Evolutionary conservation across 257 asterid genomes (phyloP).

Genomic region (Striga asiatica): DNA sequence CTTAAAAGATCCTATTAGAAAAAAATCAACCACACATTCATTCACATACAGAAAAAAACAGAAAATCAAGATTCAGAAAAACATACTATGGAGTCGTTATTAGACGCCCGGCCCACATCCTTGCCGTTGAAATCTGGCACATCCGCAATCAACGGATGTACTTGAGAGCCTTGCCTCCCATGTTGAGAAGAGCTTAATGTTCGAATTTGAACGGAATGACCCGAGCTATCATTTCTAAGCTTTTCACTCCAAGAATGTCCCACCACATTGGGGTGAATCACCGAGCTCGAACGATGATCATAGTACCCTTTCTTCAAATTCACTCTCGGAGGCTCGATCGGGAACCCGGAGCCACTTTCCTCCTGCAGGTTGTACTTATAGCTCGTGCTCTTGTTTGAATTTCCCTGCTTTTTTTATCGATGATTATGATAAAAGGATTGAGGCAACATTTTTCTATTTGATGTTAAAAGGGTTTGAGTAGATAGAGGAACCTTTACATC

Average conservation of each 20-base stretch:
- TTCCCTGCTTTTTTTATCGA: conserved; percentile 22
- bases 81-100: conserved; percentile 29
- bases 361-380: conserved; percentile 35
- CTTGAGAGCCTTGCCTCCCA: conserved; percentile 27
- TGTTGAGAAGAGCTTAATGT: conserved; percentile 17
- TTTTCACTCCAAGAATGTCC: conserved; percentile 33
- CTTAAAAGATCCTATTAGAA: no score
- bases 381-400: conserved; percentile 30
- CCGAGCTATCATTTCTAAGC: conserved; percentile 26
- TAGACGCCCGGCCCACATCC: conserved; percentile 12
- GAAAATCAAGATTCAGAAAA: conserved; percentile 8
- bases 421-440: neutral
- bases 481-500: conserved; percentile 27
- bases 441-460: neutral
- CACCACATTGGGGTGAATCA: conserved; percentile 52
- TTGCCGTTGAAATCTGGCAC: conserved; percentile 22
- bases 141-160: conserved; percentile 19
- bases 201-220: conserved; percentile 22
- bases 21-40: no score
- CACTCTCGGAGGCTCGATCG: conserved; percentile 48
- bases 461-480: neutral
- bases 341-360: conserved; percentile 53
- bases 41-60: neutral
- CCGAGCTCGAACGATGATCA: conserved; percentile 44
- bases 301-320: conserved; percentile 22